Evolutionary conservation across 441 rosid genomes (phyloP).

Genomic region (Euphorbia celastroides): DNA sequence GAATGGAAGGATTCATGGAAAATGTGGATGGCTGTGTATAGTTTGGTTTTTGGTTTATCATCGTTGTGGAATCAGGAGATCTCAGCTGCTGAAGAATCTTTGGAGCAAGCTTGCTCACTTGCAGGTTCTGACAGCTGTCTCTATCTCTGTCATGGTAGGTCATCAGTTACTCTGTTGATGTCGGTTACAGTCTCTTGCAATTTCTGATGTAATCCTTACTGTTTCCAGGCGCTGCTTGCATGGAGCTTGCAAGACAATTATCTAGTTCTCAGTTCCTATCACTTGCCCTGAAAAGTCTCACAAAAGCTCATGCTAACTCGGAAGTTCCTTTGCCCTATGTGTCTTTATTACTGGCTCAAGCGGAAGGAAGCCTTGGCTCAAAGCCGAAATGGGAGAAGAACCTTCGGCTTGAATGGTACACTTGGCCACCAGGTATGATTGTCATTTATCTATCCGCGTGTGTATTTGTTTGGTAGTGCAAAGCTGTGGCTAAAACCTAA

Average conservation of each 20-base stretch:
- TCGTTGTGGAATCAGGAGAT: slow-evolving; percentile 48
- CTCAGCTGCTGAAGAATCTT: slow-evolving; percentile 54
- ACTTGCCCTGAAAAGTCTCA: slow-evolving; percentile 58
- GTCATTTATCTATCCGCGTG: background rate
- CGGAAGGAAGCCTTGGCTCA: slow-evolving; percentile 84
- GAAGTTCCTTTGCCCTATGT: slow-evolving; percentile 54
- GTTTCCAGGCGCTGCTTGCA: slow-evolving; percentile 51
- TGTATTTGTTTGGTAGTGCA: background rate
- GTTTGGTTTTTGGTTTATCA: slow-evolving; percentile 48
- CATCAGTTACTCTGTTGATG: slow-evolving; percentile 6
- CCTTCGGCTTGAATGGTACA: slow-evolving; percentile 79
- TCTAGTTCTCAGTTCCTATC: slow-evolving; percentile 48
- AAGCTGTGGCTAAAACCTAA: background rate
- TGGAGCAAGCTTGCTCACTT: slow-evolving; percentile 61
- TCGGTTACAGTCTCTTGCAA: background rate
- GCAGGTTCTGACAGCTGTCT: slow-evolving; percentile 56
- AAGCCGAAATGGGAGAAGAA: slow-evolving; percentile 71
- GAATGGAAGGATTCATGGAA: slow-evolving; percentile 42
- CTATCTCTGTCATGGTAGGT: slow-evolving; percentile 76
- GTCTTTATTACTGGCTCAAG: slow-evolving; percentile 72
- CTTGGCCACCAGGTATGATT: slow-evolving; percentile 93
- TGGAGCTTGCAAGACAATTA: slow-evolving; percentile 68
- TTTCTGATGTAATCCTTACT: slow-evolving; percentile 17
- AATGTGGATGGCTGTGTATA: slow-evolving; percentile 60
- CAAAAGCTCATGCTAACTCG: slow-evolving; percentile 44